These are phyloP conservation scores for Kodamaea sp. DNA, from an alignment of 1,139 yeast species.

Conservation along the genomic window DNA sequence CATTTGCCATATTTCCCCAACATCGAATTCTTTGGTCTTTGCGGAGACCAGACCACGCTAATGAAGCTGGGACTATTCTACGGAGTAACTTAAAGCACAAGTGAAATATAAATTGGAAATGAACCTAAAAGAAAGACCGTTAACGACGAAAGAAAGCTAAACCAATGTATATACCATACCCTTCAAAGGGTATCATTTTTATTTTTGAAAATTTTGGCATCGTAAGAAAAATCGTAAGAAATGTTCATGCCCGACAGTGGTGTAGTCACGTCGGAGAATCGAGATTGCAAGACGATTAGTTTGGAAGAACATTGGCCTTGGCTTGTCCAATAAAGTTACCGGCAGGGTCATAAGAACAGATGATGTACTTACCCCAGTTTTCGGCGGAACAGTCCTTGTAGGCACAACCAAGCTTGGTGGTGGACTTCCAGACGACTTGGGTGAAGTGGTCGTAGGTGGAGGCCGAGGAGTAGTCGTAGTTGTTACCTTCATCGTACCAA, in stretches of 20 bases:
- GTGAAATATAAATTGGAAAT: conserved; percentile 6
- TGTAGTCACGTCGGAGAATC: too few relatives aligned
- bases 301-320: conserved; percentile 50
- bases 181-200: background rate
- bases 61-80: conserved; percentile 13
- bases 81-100: background rate
- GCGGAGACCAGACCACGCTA: conserved; percentile 14
- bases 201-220: conserved; percentile 1
- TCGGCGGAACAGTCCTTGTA: conserved; percentile 40
- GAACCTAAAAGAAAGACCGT: conserved; percentile 6
- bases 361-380: conserved; percentile 51
- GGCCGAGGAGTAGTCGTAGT: conserved; percentile 52
- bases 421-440: conserved; percentile 40
- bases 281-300: conserved; percentile 11
- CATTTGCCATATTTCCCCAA: conserved; percentile 14
- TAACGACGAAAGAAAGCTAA: conserved; percentile 4
- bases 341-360: conserved; percentile 55
- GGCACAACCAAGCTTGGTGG: conserved; percentile 41
- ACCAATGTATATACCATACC: background rate
- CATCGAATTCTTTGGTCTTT: conserved; percentile 12
- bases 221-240: conserved; percentile 4
- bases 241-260: conserved; percentile 2
- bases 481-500: conserved; percentile 75
- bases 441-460: conserved; percentile 41
- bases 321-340: conserved; percentile 54